Percentiles rank a stretch among this genome's conserved stretches.
phyloP scores from a whole-genome alignment of 192 early-diverging fungal genomes.

The Linnemannia elongata region DNA sequence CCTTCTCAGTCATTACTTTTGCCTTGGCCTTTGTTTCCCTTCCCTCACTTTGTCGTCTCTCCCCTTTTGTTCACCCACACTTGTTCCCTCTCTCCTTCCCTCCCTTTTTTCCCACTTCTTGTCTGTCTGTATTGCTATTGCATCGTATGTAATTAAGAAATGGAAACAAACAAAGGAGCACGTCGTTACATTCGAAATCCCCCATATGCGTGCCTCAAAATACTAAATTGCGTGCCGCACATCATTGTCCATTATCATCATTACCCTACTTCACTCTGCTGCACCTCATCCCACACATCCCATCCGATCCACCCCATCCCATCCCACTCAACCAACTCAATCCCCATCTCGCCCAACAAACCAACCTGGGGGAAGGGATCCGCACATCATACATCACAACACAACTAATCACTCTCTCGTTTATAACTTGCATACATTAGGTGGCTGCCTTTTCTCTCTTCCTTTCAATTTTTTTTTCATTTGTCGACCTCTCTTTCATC shows the following conservation, averaged over 20 bases:
- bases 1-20: not conserved
- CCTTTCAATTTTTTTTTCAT: not conserved
- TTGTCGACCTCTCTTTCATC: not conserved
- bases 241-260: no score
- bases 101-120: no score
- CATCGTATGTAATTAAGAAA: no score
- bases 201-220: no score
- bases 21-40: not conserved
- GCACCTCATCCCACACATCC: not conserved
- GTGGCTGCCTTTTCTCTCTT: not conserved
- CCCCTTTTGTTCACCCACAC: no score
- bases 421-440: not conserved
- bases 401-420: not conserved
- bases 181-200: no score
- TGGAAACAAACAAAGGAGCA: no score
- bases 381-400: not conserved
- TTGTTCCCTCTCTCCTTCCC: no score
- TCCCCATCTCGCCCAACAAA: conserved; percentile 18
- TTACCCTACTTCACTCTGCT: not conserved
- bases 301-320: not conserved
- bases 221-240: no score
- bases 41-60: no score
- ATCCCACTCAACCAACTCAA: not conserved
- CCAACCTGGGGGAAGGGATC: not conserved
- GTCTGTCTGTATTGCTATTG: no score